Conservation (phyloP, 805 yeast genomes). For the Sugiyamaella qingdaonensis region DNA sequence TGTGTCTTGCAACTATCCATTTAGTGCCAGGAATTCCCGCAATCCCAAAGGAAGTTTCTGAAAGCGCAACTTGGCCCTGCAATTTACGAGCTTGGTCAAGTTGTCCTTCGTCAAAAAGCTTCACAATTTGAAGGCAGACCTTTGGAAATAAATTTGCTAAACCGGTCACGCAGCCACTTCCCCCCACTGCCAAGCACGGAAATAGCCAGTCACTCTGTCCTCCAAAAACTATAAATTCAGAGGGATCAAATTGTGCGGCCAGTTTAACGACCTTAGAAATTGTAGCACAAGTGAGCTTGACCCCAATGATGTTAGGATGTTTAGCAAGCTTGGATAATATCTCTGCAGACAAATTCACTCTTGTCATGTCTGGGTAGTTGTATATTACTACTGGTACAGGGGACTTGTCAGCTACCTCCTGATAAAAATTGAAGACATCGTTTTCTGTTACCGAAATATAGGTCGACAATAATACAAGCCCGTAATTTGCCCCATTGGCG, state of each 20-base stretch:
- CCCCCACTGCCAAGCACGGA: not conserved
- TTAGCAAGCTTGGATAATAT: conserved; percentile 22
- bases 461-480: not conserved
- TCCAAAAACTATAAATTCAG: not conserved
- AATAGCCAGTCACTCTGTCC: not conserved
- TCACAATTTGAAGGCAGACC: not conserved
- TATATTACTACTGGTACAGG: not conserved
- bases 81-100: not conserved
- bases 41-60: not conserved
- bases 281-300: conserved; percentile 21
- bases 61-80: not conserved
- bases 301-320: conserved; percentile 39
- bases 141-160: not conserved
- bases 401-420: not conserved
- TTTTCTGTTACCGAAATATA: not conserved
- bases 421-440: not conserved
- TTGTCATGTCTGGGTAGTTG: not conserved
- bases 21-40: not conserved
- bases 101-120: not conserved
- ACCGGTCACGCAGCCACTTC: not conserved
- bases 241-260: not conserved
- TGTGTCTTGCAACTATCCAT: not conserved
- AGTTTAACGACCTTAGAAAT: conserved; percentile 4
- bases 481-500: not conserved
- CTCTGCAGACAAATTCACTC: not conserved